Evolutionary conservation across 2,329 filamentous ascomycete genomes (phyloP), one percentile per base, ranked within the genome.

Genomic region (Aspergillus glaucus): DNA sequence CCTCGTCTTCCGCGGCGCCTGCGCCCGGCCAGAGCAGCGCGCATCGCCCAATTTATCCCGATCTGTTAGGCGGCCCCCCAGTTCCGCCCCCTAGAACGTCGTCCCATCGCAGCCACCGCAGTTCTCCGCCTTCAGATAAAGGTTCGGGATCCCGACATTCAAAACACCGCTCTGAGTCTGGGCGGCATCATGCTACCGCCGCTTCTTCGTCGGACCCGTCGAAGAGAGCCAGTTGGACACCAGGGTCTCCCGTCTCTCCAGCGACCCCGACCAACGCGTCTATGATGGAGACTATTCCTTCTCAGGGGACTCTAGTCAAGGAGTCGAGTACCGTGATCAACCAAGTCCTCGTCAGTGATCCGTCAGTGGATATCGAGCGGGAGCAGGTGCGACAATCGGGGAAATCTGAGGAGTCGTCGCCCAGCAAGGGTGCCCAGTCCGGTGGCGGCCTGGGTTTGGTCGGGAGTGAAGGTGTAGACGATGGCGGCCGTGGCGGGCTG

Each of bases 241-340:
- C 56, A 54, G 64, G 64, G 64, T 58, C 63, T 15, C 64, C 69
- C 43, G 60, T 65, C 43, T 62, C 66, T 12, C 56, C 67, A 2
- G 54, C 67, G 46, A 51, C 73, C 10, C 55, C 55, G 34, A 62
- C 62, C 48, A 62, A 62, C 39, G 66, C 66, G 43, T 64, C 70
- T 34, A 68, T 77, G 43, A 76, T 79, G 50, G 79, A 78, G 36
- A 71, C 77, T 54, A 72, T 80, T 34, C 79, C 78, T 15, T 79
- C 77, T 36, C 77, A 80, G 32, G 79, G 77, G 36, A 78, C 77
- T 39, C 76, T 87, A 10, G 81, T 84, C 12, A 82, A 86, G 50
- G 88, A 95, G 66, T 83, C 87, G 48, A 91, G 86, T 68, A 83
- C 90, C 49, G 83, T 89, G 28, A 79, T 95, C 54, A 88, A 87